Percentiles rank a stretch among this genome's conserved stretches.
Evolutionary conservation across 805 yeast species (phyloP).

Genomic region (Sugiyamaella americana): DNA sequence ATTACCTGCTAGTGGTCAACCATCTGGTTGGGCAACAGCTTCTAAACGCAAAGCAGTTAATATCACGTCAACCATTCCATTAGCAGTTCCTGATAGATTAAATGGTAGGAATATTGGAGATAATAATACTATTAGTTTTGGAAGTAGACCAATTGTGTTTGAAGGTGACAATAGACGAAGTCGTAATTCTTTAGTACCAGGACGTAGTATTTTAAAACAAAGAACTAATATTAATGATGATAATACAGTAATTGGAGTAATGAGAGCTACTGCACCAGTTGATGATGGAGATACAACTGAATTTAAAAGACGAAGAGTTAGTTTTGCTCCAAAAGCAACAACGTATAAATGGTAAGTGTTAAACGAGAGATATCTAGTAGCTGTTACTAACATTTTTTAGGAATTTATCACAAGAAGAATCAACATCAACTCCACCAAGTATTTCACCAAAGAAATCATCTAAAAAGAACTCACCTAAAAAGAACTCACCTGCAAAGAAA

Average conservation of each 20-base stretch:
- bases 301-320: slow-evolving; percentile 49
- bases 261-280: slow-evolving; percentile 24
- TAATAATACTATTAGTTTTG: neutral
- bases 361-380: neutral
- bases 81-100: no score
- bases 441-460: neutral
- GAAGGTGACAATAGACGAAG: neutral
- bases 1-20: neutral
- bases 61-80: neutral
- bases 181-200: slow-evolving; percentile 35
- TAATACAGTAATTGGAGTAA: slow-evolving; percentile 35
- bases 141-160: neutral
- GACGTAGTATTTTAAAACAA: slow-evolving; percentile 36
- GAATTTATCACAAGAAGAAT: neutral
- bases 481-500: neutral
- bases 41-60: neutral
- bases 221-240: slow-evolving; percentile 18
- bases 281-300: slow-evolving; percentile 12
- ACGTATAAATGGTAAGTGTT: slow-evolving; percentile 8
- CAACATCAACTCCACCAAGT: neutral
- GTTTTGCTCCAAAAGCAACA: slow-evolving; percentile 59
- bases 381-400: neutral
- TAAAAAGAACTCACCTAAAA: neutral
- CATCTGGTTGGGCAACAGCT: neutral
- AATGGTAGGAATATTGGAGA: neutral